Evolutionary conservation across 768 basidiomycete species (phyloP).

Genomic region (Kockovaella imperatae): DNA sequence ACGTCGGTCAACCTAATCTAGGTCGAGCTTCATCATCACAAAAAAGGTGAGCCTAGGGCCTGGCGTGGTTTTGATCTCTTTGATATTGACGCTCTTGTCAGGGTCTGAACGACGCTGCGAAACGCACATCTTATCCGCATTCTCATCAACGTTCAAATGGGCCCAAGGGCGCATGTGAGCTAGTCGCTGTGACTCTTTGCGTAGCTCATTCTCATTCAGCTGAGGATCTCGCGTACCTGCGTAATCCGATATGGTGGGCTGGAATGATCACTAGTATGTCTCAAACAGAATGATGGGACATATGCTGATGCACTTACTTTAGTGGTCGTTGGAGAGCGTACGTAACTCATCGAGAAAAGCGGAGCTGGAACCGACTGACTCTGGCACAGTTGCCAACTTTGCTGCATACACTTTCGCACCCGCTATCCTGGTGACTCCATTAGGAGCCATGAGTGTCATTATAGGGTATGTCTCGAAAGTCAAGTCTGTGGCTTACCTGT

Average conservation of each 20-base stretch:
- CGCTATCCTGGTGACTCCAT: slow-evolving; percentile 92
- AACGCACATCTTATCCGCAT: slow-evolving; percentile 43
- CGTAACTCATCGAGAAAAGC: slow-evolving; percentile 8
- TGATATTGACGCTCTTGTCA: no score
- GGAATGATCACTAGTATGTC: slow-evolving; percentile 83
- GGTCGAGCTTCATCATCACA: slow-evolving; percentile 95
- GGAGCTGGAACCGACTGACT: neutral
- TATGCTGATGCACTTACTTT: slow-evolving; percentile 6
- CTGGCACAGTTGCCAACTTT: slow-evolving; percentile 61
- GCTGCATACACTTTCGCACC: slow-evolving; percentile 97
- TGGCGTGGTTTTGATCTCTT: no score
- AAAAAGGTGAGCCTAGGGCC: slow-evolving; percentile 83
- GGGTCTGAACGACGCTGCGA: slow-evolving; percentile 83
- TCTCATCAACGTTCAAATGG: slow-evolving; percentile 30
- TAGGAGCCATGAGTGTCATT: slow-evolving; percentile 93
- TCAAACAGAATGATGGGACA: slow-evolving; percentile 8
- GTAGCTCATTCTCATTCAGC: slow-evolving; percentile 47
- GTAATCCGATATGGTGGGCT: slow-evolving; percentile 94
- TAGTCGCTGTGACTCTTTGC: slow-evolving; percentile 43
- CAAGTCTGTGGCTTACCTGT: neutral
- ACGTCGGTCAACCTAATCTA: slow-evolving; percentile 5
- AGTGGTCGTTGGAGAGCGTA: slow-evolving; percentile 94
- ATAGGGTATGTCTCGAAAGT: slow-evolving; percentile 66
- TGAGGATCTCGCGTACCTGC: slow-evolving; percentile 76
- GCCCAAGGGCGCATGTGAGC: slow-evolving; percentile 23